These are phyloP conservation scores for Hypoxylon fragiforme DNA, from an alignment of 495 filamentous ascomycete genomes.

Conservation along the genomic window DNA sequence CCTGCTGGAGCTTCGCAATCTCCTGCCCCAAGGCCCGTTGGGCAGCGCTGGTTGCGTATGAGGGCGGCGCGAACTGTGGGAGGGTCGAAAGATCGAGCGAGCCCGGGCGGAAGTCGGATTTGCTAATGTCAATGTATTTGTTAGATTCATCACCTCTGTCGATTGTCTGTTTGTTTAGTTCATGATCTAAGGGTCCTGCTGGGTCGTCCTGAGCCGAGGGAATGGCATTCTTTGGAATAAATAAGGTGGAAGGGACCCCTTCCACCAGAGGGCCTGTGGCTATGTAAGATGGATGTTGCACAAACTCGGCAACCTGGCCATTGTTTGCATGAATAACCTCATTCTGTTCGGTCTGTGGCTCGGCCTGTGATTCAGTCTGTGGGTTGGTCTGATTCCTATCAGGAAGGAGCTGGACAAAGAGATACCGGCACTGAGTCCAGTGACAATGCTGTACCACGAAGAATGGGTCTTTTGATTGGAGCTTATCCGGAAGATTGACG, in stretches of 20 bases:
- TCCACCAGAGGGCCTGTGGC: background rate
- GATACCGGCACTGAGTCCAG: conserved; percentile 91
- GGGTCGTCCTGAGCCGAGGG: background rate
- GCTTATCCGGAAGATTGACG: conserved; percentile 71
- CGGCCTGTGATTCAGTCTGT: too few relatives aligned
- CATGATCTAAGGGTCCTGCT: background rate
- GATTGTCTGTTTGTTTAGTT: conserved; percentile 46
- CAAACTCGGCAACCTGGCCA: background rate
- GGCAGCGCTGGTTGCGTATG: conserved; percentile 67
- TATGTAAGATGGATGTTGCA: conserved; percentile 20
- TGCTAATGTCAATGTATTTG: conserved; percentile 45
- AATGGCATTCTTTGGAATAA: conserved; percentile 30
- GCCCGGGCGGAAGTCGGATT: conserved; percentile 70
- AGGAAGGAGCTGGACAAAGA: conserved; percentile 63
- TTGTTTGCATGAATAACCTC: background rate
- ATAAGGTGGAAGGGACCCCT: too few relatives aligned
- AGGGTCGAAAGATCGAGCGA: conserved; percentile 59
- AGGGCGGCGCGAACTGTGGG: conserved; percentile 62
- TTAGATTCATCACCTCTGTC: conserved; percentile 58
- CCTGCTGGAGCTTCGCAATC: conserved; percentile 59
- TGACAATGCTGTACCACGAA: conserved; percentile 76
- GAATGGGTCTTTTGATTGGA: conserved; percentile 56
- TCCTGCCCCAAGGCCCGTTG: conserved; percentile 66
- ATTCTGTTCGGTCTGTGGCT: too few relatives aligned
- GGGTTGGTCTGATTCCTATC: background rate